phyloP scores from a whole-genome alignment of 2,329 filamentous ascomycete genomes.

The Neocucurbitaria cava region DNA sequence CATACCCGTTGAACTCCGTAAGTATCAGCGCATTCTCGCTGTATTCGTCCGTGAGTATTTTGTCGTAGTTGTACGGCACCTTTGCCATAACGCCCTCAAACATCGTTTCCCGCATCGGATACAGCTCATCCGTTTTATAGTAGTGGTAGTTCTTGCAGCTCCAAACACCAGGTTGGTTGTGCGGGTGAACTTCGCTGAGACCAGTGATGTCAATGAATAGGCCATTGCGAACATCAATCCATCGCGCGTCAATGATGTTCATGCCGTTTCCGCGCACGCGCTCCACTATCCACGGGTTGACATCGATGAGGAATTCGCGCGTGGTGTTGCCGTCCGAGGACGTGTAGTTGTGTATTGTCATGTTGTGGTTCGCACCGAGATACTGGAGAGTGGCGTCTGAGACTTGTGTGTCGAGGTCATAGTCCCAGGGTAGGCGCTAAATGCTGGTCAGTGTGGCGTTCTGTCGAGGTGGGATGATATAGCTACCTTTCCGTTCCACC shows the following conservation, averaged over 20 bases:
- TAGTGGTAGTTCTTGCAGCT: slow-evolving; percentile 81
- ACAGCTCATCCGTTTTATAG: slow-evolving; percentile 75
- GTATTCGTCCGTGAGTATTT: slow-evolving; percentile 71
- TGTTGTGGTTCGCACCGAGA: slow-evolving; percentile 72
- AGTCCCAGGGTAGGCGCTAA: slow-evolving; percentile 81
- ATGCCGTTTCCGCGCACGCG: slow-evolving; percentile 69
- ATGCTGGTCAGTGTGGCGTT: slow-evolving; percentile 41
- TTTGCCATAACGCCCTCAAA: slow-evolving; percentile 77
- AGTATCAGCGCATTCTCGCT: slow-evolving; percentile 65
- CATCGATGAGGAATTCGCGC: slow-evolving; percentile 73
- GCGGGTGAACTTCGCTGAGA: slow-evolving; percentile 70
- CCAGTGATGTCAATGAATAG: slow-evolving; percentile 86
- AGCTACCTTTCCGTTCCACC: slow-evolving; percentile 75
- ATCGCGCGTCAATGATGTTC: slow-evolving; percentile 85
- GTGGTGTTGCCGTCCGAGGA: slow-evolving; percentile 47
- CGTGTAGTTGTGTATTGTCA: slow-evolving; percentile 62
- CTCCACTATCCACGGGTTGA: slow-evolving; percentile 74
- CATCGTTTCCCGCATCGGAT: slow-evolving; percentile 74
- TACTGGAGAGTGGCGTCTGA: slow-evolving; percentile 69
- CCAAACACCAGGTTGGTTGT: slow-evolving; percentile 68
- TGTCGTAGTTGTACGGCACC: slow-evolving; percentile 73
- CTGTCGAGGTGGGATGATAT: not conserved
- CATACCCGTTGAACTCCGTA: slow-evolving; percentile 67
- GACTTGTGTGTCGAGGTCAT: slow-evolving; percentile 83
- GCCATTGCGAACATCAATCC: slow-evolving; percentile 78